A percentile compares a stretch with the other conserved stretches of the same genome.
Evolutionary conservation across 75 land plant genomes (phyloP).

Genomic region (Picea sitchensis): DNA sequence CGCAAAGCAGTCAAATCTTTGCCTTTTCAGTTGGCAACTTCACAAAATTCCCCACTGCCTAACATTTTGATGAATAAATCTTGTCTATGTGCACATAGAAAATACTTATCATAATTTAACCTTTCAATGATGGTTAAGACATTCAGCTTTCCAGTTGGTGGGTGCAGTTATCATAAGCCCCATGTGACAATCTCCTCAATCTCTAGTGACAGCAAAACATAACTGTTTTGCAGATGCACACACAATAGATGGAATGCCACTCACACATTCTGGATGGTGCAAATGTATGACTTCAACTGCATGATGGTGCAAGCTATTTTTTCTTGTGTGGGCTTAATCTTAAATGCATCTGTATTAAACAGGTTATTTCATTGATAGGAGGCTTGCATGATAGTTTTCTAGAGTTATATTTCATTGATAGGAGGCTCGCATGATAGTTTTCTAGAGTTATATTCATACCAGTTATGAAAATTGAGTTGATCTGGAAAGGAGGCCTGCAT

Average conservation of each 20-base stretch:
- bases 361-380: background rate
- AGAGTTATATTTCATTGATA: background rate
- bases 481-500: background rate
- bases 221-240: background rate
- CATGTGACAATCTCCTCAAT: background rate
- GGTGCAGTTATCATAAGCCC: background rate
- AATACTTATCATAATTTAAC: background rate
- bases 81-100: background rate
- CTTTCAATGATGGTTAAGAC: background rate
- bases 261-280: background rate
- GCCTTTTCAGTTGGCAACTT: too few relatives aligned
- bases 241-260: background rate
- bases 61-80: background rate
- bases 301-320: background rate
- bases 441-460: background rate
- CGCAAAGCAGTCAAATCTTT: too few relatives aligned
- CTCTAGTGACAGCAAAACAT: background rate
- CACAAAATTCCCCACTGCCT: background rate
- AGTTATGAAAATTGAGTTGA: background rate
- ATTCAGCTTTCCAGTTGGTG: background rate
- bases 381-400: background rate
- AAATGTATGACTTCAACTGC: background rate
- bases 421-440: background rate
- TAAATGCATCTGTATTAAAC: background rate
- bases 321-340: background rate